phyloP scores from a whole-genome alignment of 202 grass and related monocot species.

The Musa balbisiana region DNA sequence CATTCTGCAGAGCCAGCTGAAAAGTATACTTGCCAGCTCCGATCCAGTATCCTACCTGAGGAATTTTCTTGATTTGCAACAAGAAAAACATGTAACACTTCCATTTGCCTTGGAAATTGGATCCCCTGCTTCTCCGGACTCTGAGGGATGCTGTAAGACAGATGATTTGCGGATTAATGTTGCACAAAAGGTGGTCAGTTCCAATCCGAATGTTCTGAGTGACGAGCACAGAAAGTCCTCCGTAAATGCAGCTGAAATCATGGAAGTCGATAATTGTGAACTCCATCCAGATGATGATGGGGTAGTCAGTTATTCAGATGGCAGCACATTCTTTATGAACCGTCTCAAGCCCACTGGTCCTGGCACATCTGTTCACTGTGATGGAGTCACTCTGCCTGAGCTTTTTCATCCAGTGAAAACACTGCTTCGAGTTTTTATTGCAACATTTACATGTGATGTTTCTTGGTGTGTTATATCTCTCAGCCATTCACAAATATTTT shows the following conservation, averaged over 20 bases:
- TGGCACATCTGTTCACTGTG: slow-evolving; percentile 8
- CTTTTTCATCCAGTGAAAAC: slow-evolving; percentile 54
- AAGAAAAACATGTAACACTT: slow-evolving; percentile 1
- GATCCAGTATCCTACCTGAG: slow-evolving; percentile 67
- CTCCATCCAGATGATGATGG: not conserved
- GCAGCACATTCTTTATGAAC: slow-evolving; percentile 73
- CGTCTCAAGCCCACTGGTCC: slow-evolving; percentile 28
- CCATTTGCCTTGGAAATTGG: slow-evolving; percentile 1
- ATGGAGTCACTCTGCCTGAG: slow-evolving; percentile 58
- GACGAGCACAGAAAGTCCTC: not conserved
- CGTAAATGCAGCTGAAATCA: not conserved
- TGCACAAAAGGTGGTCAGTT: not conserved
- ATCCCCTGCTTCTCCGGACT: not conserved
- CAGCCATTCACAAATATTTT: not conserved
- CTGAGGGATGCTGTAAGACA: not conserved
- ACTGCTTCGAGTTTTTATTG: slow-evolving; percentile 57
- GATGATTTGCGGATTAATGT: not conserved
- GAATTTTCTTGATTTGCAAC: slow-evolving; percentile 12
- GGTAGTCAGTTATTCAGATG: slow-evolving; percentile 47
- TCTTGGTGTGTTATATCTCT: slow-evolving; percentile 43
- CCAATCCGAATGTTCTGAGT: not conserved
- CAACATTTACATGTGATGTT: slow-evolving; percentile 85
- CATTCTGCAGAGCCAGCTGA: slow-evolving; percentile 46
- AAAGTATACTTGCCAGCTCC: slow-evolving; percentile 40
- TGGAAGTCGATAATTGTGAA: slow-evolving; percentile 8